Evolutionary conservation across 805 yeast species (phyloP), one percentile per base, ranked within the genome.

Genomic region (Ogataea sp.): DNA sequence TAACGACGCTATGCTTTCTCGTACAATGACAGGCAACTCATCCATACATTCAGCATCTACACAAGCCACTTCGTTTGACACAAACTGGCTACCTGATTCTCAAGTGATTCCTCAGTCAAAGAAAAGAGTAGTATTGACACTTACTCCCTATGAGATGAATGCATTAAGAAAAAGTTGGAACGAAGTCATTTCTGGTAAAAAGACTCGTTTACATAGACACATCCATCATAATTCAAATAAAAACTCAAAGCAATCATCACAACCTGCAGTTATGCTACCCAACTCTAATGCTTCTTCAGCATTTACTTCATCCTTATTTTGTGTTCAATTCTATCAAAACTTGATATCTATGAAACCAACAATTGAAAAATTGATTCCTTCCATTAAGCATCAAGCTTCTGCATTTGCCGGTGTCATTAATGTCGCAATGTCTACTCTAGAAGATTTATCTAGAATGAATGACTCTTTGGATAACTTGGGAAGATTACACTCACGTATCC

Each of bases 331-430:
- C 53, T 85, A 84, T 59, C 72, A 78, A 38, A 85, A 83, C 52
- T 59, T 85, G 38, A 62, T 84, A 29, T 57, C 73, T 0, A 72
- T 75, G 71, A 75, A 72, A 47, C 78, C 85, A 0, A 63, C 62
- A 13, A 64, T 86, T 44, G 86, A 80, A 47, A 67, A 64, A 30
- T 54, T 78, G 52, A 83, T 82, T 55, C 94, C 95, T 0, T 75
- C 84, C 6, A 75, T 84, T 46, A 72, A 73, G 45, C 88, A 83
- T 53, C 95, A 86, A 60, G 87, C 93, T 1, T 73, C 77, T 14
- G 73, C 89, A 7, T 80, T 85, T 64, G 87, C 90, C 0, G 88
- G 89, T 5, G 85, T 85, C 16, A 57, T 86, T 49, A 73, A 83
- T 23, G 68, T 77, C 32, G 83, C 89, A 2, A 75, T 85, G 43